phyloP scores from a whole-genome alignment of 805 yeast species.

The Ogataea chonburiensis region DNA sequence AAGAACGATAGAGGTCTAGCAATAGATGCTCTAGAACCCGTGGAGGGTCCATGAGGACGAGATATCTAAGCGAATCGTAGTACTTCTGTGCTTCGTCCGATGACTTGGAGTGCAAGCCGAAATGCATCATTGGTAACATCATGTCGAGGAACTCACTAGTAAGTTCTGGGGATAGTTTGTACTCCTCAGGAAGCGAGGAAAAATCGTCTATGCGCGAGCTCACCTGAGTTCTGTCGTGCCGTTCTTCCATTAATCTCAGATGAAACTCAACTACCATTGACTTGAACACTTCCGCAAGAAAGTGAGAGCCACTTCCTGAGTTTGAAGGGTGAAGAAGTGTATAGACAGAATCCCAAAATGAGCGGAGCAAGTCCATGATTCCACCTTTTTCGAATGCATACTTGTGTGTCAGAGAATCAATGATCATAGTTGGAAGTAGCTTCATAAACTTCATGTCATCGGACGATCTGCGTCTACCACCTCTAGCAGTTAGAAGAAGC shows the following conservation, averaged over 20 bases:
- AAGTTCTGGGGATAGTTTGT: conserved; percentile 27
- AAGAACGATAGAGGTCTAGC: conserved; percentile 74
- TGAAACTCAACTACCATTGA: conserved; percentile 60
- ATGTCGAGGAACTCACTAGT: conserved; percentile 31
- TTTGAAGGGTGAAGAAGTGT: conserved; percentile 93
- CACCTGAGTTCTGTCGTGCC: conserved; percentile 33
- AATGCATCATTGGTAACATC: conserved; percentile 53
- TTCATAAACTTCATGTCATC: conserved; percentile 29
- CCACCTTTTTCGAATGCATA: conserved; percentile 41
- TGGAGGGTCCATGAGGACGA: conserved; percentile 62
- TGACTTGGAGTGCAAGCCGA: conserved; percentile 80
- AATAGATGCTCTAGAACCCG: conserved; percentile 52
- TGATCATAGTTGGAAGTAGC: conserved; percentile 46
- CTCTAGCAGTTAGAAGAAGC: conserved; percentile 34
- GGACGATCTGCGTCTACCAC: conserved; percentile 25
- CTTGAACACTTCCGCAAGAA: conserved; percentile 64
- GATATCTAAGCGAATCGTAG: conserved; percentile 55
- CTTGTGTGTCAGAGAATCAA: conserved; percentile 61
- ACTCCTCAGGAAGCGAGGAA: conserved; percentile 24
- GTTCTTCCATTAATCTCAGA: conserved; percentile 53
- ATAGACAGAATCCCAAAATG: conserved; percentile 64
- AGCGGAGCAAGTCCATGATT: conserved; percentile 50
- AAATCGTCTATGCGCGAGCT: conserved; percentile 23
- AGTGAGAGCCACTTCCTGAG: conserved; percentile 80
- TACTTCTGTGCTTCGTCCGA: conserved; percentile 54